Evolutionary conservation across 371 early-diverging fungal genomes (phyloP).

Genomic region (Capillidium heterosporum): DNA sequence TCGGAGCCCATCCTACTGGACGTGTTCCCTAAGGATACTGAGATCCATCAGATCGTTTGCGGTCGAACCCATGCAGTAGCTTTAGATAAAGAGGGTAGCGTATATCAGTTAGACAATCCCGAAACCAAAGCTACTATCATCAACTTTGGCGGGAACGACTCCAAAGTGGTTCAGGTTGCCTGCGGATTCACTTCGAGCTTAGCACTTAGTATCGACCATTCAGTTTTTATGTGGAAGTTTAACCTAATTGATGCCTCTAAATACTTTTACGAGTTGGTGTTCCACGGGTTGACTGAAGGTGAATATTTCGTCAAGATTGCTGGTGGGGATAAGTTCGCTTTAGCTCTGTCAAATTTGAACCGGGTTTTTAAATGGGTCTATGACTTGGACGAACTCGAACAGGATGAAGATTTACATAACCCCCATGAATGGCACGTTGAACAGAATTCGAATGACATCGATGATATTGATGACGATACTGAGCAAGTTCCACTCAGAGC

Average conservation of each 20-base stretch:
- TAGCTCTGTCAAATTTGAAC: neutral
- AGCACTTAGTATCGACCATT: neutral
- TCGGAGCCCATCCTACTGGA: neutral
- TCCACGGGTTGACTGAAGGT: neutral
- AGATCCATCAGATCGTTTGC: neutral
- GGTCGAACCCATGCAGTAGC: conserved; percentile 3
- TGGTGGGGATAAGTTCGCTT: neutral
- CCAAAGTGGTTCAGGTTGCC: neutral
- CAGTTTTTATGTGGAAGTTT: neutral
- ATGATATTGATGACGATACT: neutral
- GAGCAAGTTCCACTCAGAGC: neutral
- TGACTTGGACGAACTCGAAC: neutral
- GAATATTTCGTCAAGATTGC: conserved; percentile 1
- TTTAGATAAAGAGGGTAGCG: neutral
- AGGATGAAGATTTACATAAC: neutral
- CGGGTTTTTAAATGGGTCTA: neutral
- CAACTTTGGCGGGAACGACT: neutral
- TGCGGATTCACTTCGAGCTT: neutral
- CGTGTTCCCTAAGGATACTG: neutral
- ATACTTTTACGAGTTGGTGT: neutral
- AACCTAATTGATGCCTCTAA: neutral
- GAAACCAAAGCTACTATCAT: neutral
- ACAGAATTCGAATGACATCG: neutral
- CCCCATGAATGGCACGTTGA: neutral
- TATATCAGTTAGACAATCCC: conserved; percentile 2